Evolutionary conservation across 23 red algal species (phyloP).

Genomic region (Gracilaria domingensis): DNA sequence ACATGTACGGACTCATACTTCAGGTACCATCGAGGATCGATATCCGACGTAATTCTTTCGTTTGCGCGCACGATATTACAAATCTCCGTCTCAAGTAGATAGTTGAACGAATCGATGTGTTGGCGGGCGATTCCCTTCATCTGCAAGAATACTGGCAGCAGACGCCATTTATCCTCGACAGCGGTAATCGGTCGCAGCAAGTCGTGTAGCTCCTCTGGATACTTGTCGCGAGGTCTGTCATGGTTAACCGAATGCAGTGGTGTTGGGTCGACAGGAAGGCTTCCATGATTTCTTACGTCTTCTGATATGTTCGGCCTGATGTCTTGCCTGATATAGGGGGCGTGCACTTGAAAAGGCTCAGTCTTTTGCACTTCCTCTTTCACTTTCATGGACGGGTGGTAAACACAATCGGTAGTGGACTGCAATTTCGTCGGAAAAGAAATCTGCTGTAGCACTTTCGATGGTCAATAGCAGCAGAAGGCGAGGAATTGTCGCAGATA

Average conservation of each 20-base stretch:
- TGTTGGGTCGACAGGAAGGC: neutral
- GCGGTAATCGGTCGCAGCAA: slow-evolving; percentile 56
- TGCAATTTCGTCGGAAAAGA: neutral
- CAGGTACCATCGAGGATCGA: slow-evolving; percentile 83
- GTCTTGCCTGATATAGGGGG: neutral
- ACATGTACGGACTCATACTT: slow-evolving; percentile 85
- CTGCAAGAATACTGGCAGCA: slow-evolving; percentile 73
- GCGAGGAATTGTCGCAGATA: neutral
- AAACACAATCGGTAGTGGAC: neutral
- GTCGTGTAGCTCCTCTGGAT: slow-evolving; percentile 2
- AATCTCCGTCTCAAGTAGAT: slow-evolving; percentile 89
- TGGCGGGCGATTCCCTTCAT: slow-evolving; percentile 86
- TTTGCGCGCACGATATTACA: slow-evolving; percentile 84
- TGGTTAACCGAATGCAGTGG: neutral
- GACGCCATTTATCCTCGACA: slow-evolving; percentile 69
- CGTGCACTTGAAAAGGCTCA: neutral
- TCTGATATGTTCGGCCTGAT: neutral
- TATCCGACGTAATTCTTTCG: slow-evolving; percentile 79
- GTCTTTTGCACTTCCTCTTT: slow-evolving; percentile 9
- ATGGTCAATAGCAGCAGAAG: neutral
- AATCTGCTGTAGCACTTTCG: neutral
- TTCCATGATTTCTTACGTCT: neutral
- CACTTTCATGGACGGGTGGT: slow-evolving; percentile 15
- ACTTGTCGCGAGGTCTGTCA: neutral
- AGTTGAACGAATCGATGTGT: slow-evolving; percentile 96